phyloP scores from a whole-genome alignment of 2,329 filamentous ascomycete genomes.

The Scedosporium aurantiacum region DNA sequence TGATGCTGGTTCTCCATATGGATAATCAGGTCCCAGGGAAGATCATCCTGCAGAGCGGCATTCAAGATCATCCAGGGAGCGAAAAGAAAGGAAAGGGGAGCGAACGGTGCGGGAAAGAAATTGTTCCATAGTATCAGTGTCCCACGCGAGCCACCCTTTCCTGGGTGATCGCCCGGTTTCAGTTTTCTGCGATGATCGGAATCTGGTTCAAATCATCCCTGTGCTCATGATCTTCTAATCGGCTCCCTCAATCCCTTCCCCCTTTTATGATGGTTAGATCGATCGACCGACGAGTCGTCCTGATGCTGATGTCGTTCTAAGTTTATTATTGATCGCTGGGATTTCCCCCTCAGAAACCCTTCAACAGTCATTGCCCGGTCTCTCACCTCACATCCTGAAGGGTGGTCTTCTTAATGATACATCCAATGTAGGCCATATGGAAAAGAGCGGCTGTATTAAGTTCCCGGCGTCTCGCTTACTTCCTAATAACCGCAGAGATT shows the following conservation, averaged over 20 bases:
- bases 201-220: not conserved
- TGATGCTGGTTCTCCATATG: not conserved
- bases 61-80: not conserved
- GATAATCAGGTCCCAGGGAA: not conserved
- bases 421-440: not conserved
- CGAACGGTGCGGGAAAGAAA: not conserved
- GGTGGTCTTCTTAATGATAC: too few relatives aligned
- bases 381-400: not conserved
- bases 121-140: not conserved
- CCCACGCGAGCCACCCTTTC: not conserved
- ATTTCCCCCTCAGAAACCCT: not conserved
- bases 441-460: not conserved
- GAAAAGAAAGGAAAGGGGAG: not conserved
- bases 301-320: not conserved
- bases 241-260: not conserved
- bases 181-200: not conserved
- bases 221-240: not conserved
- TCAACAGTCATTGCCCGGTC: not conserved
- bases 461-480: not conserved
- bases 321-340: not conserved
- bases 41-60: constrained; percentile 1
- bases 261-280: not conserved
- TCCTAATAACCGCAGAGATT: not conserved
- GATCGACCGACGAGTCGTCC: not conserved
- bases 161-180: not conserved